These are phyloP conservation scores for Heliamphora exappendiculata DNA, from an alignment of 148 eudicot species.

Conservation along the genomic window DNA sequence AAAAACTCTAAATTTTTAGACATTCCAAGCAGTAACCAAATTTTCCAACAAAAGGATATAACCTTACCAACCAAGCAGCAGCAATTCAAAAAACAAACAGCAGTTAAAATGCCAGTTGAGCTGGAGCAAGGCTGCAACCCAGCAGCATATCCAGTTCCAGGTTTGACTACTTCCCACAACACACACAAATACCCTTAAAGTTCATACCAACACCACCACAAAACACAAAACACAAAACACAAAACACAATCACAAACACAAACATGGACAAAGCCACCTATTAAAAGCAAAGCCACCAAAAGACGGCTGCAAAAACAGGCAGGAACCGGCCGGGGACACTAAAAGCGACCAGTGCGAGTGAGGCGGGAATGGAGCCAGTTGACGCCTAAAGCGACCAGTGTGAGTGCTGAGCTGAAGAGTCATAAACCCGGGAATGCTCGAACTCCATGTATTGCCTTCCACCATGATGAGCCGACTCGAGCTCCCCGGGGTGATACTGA, in stretches of 20 bases:
- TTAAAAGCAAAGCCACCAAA: too few relatives aligned
- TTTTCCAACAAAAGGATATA: background rate
- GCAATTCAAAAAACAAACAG: background rate
- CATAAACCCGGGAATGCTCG: conserved; percentile 48
- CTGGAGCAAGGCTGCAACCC: too few relatives aligned
- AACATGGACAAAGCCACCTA: background rate
- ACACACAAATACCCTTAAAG: too few relatives aligned
- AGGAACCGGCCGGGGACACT: too few relatives aligned
- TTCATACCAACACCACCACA: background rate
- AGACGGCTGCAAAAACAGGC: too few relatives aligned
- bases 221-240: background rate
- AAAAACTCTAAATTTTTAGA: too few relatives aligned
- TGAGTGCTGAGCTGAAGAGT: conserved; percentile 43
- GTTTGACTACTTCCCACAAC: too few relatives aligned
- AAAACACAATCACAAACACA: background rate
- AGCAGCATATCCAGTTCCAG: too few relatives aligned
- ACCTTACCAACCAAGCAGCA: background rate
- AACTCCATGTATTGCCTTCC: conserved; percentile 48
- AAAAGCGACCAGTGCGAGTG: too few relatives aligned
- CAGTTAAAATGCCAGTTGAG: background rate
- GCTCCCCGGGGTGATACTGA: conserved; percentile 31
- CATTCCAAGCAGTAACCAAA: background rate
- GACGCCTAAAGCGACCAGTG: conserved; percentile 60
- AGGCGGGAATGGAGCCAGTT: background rate
- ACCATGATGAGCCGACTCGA: conserved; percentile 37